phyloP scores from a whole-genome alignment of 1,139 yeast species.

The Taphrina sp. region DNA sequence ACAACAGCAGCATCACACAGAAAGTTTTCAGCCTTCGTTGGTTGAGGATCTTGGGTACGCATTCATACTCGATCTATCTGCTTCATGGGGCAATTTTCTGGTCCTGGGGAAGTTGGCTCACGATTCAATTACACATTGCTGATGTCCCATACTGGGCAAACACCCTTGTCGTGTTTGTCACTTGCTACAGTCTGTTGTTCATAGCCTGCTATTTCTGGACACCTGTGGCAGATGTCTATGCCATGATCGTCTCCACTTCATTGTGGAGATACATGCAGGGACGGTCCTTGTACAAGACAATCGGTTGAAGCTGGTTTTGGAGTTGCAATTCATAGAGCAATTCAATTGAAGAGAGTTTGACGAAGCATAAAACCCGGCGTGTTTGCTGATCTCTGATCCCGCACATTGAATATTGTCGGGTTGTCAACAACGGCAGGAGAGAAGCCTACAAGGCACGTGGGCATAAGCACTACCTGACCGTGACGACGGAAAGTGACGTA shows the following conservation, averaged over 20 bases:
- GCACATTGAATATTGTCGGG: too few species aligned
- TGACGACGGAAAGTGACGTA: too few species aligned
- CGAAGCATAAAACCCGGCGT: too few species aligned
- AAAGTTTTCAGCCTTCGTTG: neutral
- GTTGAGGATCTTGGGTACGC: constrained; percentile 3
- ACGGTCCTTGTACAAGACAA: constrained; percentile 3
- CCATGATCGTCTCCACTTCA: constrained; percentile 8
- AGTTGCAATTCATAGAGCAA: too few species aligned
- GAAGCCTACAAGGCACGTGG: too few species aligned
- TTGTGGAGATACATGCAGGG: constrained; percentile 8
- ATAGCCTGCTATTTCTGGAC: constrained; percentile 4
- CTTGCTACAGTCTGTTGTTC: neutral
- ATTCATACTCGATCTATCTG: constrained; percentile 12
- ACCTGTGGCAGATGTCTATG: constrained; percentile 9
- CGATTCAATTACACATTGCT: neutral
- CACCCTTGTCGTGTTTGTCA: constrained; percentile 1
- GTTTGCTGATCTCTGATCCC: too few species aligned
- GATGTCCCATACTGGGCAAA: constrained; percentile 10
- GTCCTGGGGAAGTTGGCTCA: constrained; percentile 5
- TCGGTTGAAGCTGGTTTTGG: too few species aligned
- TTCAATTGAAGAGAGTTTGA: too few species aligned
- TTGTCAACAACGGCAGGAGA: too few species aligned
- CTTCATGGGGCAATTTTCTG: constrained; percentile 10
- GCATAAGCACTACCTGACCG: too few species aligned
- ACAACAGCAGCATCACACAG: neutral